These are phyloP conservation scores for Ocimum tenuiflorum DNA, from an alignment of 257 asterid species.

Conservation along the genomic window DNA sequence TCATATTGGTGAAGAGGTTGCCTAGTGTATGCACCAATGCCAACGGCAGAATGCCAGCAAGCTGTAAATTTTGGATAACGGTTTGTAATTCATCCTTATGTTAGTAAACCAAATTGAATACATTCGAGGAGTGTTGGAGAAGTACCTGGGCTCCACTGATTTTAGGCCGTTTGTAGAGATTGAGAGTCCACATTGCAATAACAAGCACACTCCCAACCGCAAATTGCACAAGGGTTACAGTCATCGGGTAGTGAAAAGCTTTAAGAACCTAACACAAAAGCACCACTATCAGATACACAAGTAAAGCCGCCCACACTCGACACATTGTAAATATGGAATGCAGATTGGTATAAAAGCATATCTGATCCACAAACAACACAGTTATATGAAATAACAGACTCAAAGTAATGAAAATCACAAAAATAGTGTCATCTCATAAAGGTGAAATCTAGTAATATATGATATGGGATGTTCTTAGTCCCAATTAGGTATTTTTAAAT, in stretches of 20 bases:
- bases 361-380: neutral
- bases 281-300: conserved; percentile 8
- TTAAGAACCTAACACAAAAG: conserved; percentile 56
- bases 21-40: conserved; percentile 85
- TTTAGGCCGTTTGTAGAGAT: conserved; percentile 83
- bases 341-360: neutral
- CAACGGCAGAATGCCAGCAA: conserved; percentile 76
- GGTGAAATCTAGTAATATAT: neutral
- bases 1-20: conserved; percentile 91
- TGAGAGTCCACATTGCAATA: conserved; percentile 62
- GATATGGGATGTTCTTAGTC: neutral
- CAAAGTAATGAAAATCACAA: neutral
- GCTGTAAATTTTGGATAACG: conserved; percentile 40
- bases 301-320: neutral
- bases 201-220: conserved; percentile 82
- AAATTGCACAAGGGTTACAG: conserved; percentile 74
- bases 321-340: neutral
- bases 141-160: conserved; percentile 80
- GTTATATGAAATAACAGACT: neutral
- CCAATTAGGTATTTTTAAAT: neutral
- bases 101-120: conserved; percentile 9
- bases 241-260: conserved; percentile 74
- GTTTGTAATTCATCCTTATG: neutral
- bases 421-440: neutral
- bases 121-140: neutral